A percentile compares a stretch with the other conserved stretches of the same genome.
Evolutionary conservation across 257 asterid genomes (phyloP).

Genomic region (Primulina huaijiensis): DNA sequence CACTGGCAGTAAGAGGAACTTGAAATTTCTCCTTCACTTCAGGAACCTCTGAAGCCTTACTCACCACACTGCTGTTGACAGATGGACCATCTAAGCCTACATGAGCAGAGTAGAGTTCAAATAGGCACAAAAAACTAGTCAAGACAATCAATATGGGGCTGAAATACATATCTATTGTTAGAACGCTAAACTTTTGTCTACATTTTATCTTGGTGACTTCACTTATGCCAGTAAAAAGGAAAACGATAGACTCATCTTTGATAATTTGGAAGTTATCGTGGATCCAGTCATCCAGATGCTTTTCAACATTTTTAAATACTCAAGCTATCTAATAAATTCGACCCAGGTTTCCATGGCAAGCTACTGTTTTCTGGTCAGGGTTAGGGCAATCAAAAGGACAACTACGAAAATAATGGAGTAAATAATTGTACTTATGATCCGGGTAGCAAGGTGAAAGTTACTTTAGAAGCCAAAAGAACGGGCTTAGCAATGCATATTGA

Average conservation of each 20-base stretch:
- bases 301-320: background rate
- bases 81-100: slow-evolving; percentile 26
- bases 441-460: background rate
- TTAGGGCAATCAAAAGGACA: background rate
- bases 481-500: no score
- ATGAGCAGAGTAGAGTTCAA: slow-evolving; percentile 16
- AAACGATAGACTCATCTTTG: no score
- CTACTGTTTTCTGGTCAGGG: background rate
- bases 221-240: background rate
- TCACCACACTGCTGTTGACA: slow-evolving; percentile 18
- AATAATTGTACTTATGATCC: background rate
- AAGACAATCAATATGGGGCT: background rate
- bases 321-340: background rate
- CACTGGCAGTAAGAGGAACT: slow-evolving; percentile 32
- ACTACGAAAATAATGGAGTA: background rate
- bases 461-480: slow-evolving; percentile 1
- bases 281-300: background rate
- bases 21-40: slow-evolving; percentile 35
- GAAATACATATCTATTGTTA: background rate
- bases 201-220: background rate
- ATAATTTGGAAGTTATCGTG: background rate
- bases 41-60: slow-evolving; percentile 34
- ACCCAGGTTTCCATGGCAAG: background rate
- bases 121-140: background rate
- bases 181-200: background rate